phyloP scores from a whole-genome alignment of 2,329 filamentous ascomycete genomes.

The Epichloe gansuensis region DNA sequence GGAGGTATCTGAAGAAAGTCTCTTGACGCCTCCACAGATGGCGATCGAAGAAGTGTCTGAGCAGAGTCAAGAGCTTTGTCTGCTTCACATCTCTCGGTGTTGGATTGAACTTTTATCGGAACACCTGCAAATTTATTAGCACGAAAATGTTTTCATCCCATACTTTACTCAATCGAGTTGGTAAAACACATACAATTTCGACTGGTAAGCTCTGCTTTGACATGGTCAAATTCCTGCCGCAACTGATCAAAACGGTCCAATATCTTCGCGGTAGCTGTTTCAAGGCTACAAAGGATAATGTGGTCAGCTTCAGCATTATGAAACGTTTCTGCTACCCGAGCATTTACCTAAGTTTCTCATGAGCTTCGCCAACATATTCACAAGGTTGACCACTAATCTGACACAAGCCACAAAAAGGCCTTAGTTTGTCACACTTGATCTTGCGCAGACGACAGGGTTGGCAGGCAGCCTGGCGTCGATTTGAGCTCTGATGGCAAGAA shows the following conservation, averaged over 20 bases:
- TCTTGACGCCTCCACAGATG: slow-evolving; percentile 8
- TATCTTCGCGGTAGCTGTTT: slow-evolving; percentile 9
- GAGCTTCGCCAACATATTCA: slow-evolving; percentile 9
- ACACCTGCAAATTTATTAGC: not conserved
- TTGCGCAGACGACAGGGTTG: slow-evolving; percentile 8
- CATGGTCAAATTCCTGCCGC: slow-evolving; percentile 7
- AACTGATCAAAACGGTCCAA: slow-evolving; percentile 9
- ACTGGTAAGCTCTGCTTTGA: slow-evolving; percentile 3
- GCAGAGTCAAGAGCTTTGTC: not conserved
- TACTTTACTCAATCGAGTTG: not conserved
- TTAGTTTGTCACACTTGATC: slow-evolving; percentile 9
- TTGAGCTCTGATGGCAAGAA: slow-evolving; percentile 1
- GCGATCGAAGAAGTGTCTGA: not conserved
- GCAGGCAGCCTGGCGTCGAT: slow-evolving; percentile 10
- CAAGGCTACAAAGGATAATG: slow-evolving; percentile 3
- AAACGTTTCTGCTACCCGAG: too few relatives aligned
- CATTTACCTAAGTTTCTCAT: slow-evolving; percentile 9
- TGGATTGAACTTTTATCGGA: not conserved
- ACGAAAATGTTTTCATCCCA: too few relatives aligned
- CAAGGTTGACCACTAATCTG: slow-evolving; percentile 8
- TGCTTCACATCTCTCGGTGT: not conserved
- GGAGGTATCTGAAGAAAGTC: slow-evolving; percentile 12
- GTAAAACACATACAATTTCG: not conserved
- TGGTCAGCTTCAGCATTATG: too few relatives aligned
- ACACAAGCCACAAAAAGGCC: slow-evolving; percentile 9